Evolutionary conservation across 1,284 basidiomycete genomes (phyloP).

Genomic region (Grifola frondosa): DNA sequence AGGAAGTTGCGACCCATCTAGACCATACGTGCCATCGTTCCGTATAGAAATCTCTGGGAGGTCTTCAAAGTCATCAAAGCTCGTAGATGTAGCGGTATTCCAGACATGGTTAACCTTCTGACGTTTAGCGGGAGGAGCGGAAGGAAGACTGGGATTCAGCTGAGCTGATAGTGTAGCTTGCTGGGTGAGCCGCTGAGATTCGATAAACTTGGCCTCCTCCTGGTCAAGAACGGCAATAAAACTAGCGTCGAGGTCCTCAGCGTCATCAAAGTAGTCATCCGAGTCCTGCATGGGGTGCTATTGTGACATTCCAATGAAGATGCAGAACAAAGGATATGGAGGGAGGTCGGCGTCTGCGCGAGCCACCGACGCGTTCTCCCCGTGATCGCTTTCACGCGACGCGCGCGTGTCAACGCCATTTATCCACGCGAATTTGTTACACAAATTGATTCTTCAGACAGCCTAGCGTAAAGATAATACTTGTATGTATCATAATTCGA

Average conservation of each 20-base stretch:
- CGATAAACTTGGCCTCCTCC: conserved; percentile 52
- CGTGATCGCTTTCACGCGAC: conserved; percentile 4
- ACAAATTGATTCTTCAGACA: too few species aligned
- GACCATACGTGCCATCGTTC: conserved; percentile 38
- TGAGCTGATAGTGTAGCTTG: conserved; percentile 7
- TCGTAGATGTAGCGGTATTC: conserved; percentile 1
- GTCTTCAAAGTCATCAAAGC: conserved; percentile 43
- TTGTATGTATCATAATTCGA: too few species aligned
- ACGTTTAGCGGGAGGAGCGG: conserved; percentile 49
- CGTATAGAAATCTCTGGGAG: conserved; percentile 59
- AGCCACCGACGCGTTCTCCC: conserved; percentile 7
- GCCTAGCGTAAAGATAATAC: too few species aligned
- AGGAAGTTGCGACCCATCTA: conserved; percentile 12
- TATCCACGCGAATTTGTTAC: too few species aligned
- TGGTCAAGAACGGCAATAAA: conserved; percentile 60
- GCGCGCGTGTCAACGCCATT: background rate
- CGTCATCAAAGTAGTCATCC: conserved; percentile 69
- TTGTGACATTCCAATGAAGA: conserved; percentile 1
- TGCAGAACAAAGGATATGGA: conserved; percentile 7
- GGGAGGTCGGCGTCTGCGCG: conserved; percentile 3
- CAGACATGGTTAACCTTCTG: conserved; percentile 40
- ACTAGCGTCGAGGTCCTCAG: conserved; percentile 61
- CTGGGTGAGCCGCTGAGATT: conserved; percentile 27
- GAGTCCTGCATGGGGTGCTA: conserved; percentile 52
- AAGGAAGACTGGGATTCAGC: conserved; percentile 29